A percentile compares a stretch with the other conserved stretches of the same genome.
phyloP scores from a whole-genome alignment of 352 stramenopile genomes.

The Phytophthora agathidicida region DNA sequence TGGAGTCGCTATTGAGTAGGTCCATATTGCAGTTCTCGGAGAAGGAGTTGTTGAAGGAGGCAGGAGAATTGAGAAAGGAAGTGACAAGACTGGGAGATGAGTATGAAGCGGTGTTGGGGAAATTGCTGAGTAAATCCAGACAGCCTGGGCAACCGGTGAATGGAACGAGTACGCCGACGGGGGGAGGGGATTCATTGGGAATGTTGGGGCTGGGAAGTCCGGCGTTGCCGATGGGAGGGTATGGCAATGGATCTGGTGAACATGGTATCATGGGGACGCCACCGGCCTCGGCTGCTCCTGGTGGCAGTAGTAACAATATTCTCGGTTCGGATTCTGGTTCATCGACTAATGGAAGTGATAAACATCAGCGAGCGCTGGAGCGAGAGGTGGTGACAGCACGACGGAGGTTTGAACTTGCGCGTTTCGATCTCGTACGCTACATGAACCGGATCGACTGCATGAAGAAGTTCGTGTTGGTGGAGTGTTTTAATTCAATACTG shows the following conservation, averaged over 20 bases:
- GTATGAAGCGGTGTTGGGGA: slow-evolving; percentile 83
- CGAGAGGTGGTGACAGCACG: slow-evolving; percentile 67
- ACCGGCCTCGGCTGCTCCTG: slow-evolving; percentile 13
- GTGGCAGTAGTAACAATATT: slow-evolving; percentile 28
- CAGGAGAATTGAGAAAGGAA: slow-evolving; percentile 70
- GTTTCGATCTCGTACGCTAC: slow-evolving; percentile 86
- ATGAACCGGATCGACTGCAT: slow-evolving; percentile 84
- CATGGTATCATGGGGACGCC: slow-evolving; percentile 21
- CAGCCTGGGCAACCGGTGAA: slow-evolving; percentile 29
- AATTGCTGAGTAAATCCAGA: slow-evolving; percentile 75
- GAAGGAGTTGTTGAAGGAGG: slow-evolving; percentile 75
- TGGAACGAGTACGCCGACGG: slow-evolving; percentile 33
- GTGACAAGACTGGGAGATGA: slow-evolving; percentile 73
- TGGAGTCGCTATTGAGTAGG: slow-evolving; percentile 77
- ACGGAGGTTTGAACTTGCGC: slow-evolving; percentile 79
- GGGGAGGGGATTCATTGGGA: slow-evolving; percentile 16
- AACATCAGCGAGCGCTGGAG: slow-evolving; percentile 61
- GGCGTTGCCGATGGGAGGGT: slow-evolving; percentile 16
- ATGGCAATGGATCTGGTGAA: slow-evolving; percentile 21
- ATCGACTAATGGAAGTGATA: slow-evolving; percentile 28
- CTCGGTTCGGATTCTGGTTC: slow-evolving; percentile 14
- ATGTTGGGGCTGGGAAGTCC: slow-evolving; percentile 35
- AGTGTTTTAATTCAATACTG: slow-evolving; percentile 86
- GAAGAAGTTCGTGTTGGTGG: slow-evolving; percentile 86
- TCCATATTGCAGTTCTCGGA: slow-evolving; percentile 72